A percentile compares a stretch with the other conserved stretches of the same genome.
These are phyloP conservation scores for Cinnamomum chago DNA, from an alignment of 164 flowering plant genomes.

Conservation along the genomic window DNA sequence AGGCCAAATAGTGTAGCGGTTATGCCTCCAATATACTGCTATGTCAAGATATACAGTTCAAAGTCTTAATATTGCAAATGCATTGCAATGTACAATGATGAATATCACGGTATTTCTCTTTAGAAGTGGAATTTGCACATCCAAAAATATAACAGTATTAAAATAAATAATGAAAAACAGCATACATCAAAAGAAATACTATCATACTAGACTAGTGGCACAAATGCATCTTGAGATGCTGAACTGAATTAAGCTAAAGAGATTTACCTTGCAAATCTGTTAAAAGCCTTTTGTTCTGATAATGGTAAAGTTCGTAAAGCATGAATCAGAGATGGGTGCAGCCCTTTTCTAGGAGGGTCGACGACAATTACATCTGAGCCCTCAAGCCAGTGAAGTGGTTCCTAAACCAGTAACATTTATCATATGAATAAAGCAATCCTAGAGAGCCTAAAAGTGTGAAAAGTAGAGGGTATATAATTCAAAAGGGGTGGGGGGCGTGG, in stretches of 20 bases:
- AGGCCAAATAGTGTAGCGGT: too few relatives aligned
- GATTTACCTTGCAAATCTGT: constrained; percentile 45
- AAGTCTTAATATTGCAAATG: background rate
- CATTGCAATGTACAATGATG: background rate
- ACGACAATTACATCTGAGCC: constrained; percentile 88
- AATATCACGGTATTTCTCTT: background rate
- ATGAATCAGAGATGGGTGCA: constrained; percentile 60
- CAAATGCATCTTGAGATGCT: background rate
- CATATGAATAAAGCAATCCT: background rate
- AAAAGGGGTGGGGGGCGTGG: background rate
- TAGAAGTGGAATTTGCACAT: background rate
- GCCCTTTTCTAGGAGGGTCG: constrained; percentile 96
- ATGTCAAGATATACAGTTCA: too few relatives aligned
- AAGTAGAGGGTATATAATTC: background rate
- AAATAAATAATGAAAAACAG: background rate
- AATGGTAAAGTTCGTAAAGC: constrained; percentile 46
- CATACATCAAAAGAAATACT: background rate
- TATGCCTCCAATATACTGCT: too few relatives aligned
- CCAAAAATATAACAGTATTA: background rate
- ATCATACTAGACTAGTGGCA: background rate
- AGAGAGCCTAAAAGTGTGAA: background rate
- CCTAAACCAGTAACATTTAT: constrained; percentile 37
- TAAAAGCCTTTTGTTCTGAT: constrained; percentile 32
- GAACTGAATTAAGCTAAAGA: background rate
- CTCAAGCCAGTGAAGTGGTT: constrained; percentile 78